Base-by-base conservation (phyloP, 441 rosid genomes). In the Gossypium laxum region DNA sequence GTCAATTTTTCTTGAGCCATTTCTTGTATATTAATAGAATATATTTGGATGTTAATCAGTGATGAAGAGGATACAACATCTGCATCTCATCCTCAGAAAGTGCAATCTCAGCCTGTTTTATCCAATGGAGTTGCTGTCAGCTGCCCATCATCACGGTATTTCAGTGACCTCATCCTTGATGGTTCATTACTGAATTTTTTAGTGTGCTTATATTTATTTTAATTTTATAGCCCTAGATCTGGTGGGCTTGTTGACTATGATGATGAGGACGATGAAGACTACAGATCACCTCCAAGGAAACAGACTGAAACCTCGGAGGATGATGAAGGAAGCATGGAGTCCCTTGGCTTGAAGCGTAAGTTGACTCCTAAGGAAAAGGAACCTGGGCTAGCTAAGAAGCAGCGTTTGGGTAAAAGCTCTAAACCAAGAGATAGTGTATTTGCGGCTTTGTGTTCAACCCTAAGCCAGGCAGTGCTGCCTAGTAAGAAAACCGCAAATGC, bases 11-110 rank as follows among this genome's bases (percentile, higher is more conserved):
- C 51, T n/a, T 32, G 54, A 18, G 26, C 47, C 67, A 67, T 73
- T 74, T 55, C 68, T 32, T 69, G 55, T 72, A 28, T 60, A 69
- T 48, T 76, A 60, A 80, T 48, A 34, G 41, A 34, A 34, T 21
- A 58, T 63, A 26, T 59, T 1, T 67, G 71, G 57, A 59, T 28
- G 30, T 4, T 71, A 56, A 69, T 58, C 87, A 92, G 99, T 71
- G 99, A 92, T 67, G 99, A 94, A 81, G 99, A 92, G 73, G 97
- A 95, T 77, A 86, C 94, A 3, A 82, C 93, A 72, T 89, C 97
- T 77, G 94, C 91, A 57, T 90, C 92, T 11, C 86, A 76, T 70
- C 6, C 87, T 50, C 84, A 80, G 76, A 86, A 85, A 79, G 81
- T 73, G 28, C 85, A 83, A 63, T 74, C 80, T 28, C 87, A 86